phyloP scores from a whole-genome alignment of 805 yeast genomes.

The Metschnikowia matae region DNA sequence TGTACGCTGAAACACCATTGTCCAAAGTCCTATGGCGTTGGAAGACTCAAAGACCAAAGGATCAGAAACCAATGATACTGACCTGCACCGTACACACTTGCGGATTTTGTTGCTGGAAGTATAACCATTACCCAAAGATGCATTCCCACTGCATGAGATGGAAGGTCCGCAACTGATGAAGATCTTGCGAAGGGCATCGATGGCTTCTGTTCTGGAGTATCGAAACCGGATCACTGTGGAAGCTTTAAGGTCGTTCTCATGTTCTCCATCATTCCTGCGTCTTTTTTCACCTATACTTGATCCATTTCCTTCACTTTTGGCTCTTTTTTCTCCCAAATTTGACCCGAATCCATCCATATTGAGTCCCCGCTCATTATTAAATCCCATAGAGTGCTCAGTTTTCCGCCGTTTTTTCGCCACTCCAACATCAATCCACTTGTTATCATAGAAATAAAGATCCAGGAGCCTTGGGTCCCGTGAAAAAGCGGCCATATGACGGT shows the following conservation, averaged over 20 bases:
- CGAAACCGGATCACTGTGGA: slow-evolving; percentile 16
- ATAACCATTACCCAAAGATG: slow-evolving; percentile 13
- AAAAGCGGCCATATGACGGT: slow-evolving; percentile 42
- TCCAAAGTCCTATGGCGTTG: slow-evolving; percentile 43
- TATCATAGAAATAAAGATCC: slow-evolving; percentile 58
- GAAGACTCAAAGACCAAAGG: slow-evolving; percentile 34
- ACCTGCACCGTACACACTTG: slow-evolving; percentile 41
- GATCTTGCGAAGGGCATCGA: slow-evolving; percentile 38
- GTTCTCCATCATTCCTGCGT: no score
- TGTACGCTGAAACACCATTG: slow-evolving; percentile 63
- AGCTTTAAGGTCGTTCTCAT: no score
- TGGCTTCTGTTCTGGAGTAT: slow-evolving; percentile 21
- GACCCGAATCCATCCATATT: no score
- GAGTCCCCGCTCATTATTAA: no score
- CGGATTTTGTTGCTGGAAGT: slow-evolving; percentile 20
- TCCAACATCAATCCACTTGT: slow-evolving; percentile 58
- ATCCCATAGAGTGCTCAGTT: no score
- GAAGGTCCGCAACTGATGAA: slow-evolving; percentile 20
- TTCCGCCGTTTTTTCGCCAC: slow-evolving; percentile 11
- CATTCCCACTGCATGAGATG: slow-evolving; percentile 11
- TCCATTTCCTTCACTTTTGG: no score
- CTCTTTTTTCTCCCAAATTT: no score
- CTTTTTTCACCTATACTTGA: no score
- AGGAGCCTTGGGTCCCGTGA: slow-evolving; percentile 47
- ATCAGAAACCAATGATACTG: slow-evolving; percentile 39